Evolutionary conservation across 2,329 filamentous ascomycete genomes (phyloP), one percentile per base, ranked within the genome.

Genomic region (Colletotrichum tabaci): DNA sequence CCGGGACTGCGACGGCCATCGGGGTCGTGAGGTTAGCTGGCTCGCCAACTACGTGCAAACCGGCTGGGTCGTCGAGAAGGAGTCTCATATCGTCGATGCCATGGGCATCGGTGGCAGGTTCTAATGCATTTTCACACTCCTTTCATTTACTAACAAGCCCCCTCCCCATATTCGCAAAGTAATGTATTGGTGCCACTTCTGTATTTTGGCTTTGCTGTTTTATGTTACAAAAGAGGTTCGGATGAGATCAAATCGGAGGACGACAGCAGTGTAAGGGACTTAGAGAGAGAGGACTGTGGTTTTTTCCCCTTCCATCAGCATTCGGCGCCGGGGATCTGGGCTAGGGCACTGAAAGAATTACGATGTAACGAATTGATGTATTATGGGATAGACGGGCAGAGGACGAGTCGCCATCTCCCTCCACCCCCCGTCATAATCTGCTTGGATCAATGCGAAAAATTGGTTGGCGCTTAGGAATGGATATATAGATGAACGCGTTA

Each of bases 1-100:
- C 74, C 77, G 77, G 40, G 76, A 77, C 18, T 80, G 77, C 66
- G 77, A 79, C 38, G 80, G 80, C 8, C 79, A 77, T 38, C 77
- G 72, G 4, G 81, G 78, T 2, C 74, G 77, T 2, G 80, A 82
- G 50, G 77, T 82, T 52, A 81, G 78, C 47, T 77, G 78, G 73
- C 73, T 83, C 47, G 74, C 61, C 26, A 73, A 66, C n/a, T 68
- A 74, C 46, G 71, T 74, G 21, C 72, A 72, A n/a, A 73, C 44
- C 52, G 68, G 72, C 47, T 65, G 70, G 70, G 50, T 64, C 55
- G 69, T 73, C 38, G 68, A 67, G 12, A 73, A 61, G 13, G 57
- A 67, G 4, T 55, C 71, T n/a, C 60, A 60, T n/a, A 50, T 73
- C 50, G 61, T 68, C 44, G 69, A 73, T 21, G 72, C 72, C 47